Conservation (phyloP, 2,329 filamentous ascomycete genomes). For the Fusarium odoratissimum region DNA sequence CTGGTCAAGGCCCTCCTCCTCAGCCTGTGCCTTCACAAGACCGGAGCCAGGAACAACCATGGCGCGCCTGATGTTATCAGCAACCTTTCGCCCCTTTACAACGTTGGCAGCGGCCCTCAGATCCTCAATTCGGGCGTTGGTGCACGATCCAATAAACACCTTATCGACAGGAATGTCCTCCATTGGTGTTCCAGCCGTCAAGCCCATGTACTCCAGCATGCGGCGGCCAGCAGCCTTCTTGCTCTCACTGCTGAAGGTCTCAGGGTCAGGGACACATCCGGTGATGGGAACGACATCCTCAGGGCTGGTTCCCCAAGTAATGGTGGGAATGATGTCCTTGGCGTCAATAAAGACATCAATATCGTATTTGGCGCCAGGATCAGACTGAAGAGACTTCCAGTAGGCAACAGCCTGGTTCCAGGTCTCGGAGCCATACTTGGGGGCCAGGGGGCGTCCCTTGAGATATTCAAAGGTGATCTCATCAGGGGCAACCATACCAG, state of each 20-base stretch:
- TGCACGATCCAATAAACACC: conserved; percentile 98
- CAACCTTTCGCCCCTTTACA: conserved; percentile 88
- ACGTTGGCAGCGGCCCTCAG: conserved; percentile 87
- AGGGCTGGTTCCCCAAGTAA: conserved; percentile 97
- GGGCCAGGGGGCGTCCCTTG: conserved; percentile 88
- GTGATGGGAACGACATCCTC: conserved; percentile 97
- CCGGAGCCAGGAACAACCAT: conserved; percentile 98
- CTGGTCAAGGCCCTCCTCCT: conserved; percentile 91
- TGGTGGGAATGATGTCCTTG: conserved; percentile 92
- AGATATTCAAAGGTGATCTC: conserved; percentile 95
- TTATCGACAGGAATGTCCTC: conserved; percentile 94
- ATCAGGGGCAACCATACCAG: conserved; percentile 96
- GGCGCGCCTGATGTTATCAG: conserved; percentile 88
- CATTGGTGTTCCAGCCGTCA: conserved; percentile 87
- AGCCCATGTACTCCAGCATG: conserved; percentile 96
- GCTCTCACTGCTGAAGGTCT: conserved; percentile 81
- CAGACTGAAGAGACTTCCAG: conserved; percentile 88
- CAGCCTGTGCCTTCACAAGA: conserved; percentile 90
- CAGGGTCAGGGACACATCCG: conserved; percentile 87
- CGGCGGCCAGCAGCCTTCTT: conserved; percentile 85
- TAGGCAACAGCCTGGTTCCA: conserved; percentile 91
- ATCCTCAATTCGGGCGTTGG: conserved; percentile 97
- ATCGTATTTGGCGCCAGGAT: conserved; percentile 90
- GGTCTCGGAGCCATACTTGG: conserved; percentile 83
- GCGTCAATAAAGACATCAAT: conserved; percentile 88